These are phyloP conservation scores for Boletellus sp. DNA, from an alignment of 768 basidiomycete species.

Conservation along the genomic window DNA sequence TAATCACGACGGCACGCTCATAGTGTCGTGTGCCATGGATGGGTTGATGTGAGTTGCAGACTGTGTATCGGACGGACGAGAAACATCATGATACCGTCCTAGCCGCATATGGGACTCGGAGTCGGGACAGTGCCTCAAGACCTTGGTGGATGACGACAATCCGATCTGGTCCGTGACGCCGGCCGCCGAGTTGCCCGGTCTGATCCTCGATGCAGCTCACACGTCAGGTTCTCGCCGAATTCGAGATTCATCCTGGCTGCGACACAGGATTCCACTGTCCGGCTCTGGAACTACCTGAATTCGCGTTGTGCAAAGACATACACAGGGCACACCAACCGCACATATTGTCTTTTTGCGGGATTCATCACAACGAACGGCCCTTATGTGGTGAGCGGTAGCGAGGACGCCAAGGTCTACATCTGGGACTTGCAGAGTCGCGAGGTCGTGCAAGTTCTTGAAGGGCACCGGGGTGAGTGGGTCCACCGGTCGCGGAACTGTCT, in stretches of 20 bases:
- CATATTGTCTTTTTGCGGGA: constrained; percentile 72
- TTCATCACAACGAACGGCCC: constrained; percentile 57
- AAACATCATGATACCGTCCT: neutral
- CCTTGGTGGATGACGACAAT: constrained; percentile 93
- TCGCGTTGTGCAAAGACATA: constrained; percentile 93
- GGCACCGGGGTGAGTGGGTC: constrained; percentile 64
- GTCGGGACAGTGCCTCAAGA: constrained; percentile 97
- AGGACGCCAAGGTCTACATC: constrained; percentile 82
- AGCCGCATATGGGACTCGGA: constrained; percentile 98
- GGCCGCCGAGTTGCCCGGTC: neutral
- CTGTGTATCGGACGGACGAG: constrained; percentile 1
- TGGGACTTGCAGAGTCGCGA: constrained; percentile 87
- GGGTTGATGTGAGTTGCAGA: constrained; percentile 76
- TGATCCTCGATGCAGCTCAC: constrained; percentile 50
- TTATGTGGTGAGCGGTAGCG: constrained; percentile 84
- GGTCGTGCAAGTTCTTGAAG: constrained; percentile 69
- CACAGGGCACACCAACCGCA: constrained; percentile 80
- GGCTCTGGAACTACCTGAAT: constrained; percentile 91
- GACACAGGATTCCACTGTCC: constrained; percentile 91
- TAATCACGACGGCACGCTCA: constrained; percentile 91
- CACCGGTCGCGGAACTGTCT: neutral
- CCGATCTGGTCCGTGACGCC: constrained; percentile 68
- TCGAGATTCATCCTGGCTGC: constrained; percentile 85
- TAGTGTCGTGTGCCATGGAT: constrained; percentile 95
- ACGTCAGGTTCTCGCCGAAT: constrained; percentile 90